Base-by-base conservation (phyloP, 2,329 filamentous ascomycete species). In the Lachnellula willkommii region DNA sequence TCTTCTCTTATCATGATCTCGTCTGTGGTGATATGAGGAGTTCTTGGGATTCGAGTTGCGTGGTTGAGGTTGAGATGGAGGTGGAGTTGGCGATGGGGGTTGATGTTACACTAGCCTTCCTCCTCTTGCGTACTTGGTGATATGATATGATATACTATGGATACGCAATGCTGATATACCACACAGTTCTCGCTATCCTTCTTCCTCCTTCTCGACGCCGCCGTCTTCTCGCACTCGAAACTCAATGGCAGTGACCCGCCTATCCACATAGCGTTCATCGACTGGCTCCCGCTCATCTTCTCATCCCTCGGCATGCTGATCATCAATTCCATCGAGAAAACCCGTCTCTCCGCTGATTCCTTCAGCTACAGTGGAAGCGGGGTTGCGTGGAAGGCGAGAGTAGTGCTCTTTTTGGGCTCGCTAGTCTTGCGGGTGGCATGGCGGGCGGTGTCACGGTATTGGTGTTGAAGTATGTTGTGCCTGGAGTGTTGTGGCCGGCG, bases 241-340 rank as follows among this genome's bases (percentile, higher is more conserved):
- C 74, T 73, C 61, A 87, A 87, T 74, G 79, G 76, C 57, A 84
- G 81, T 54, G 73, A 78, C 69, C 61, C 66, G 26, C 43, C 55
- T 37, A 73, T 81, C 56, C 83, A 87, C 73, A 76, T 88, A 66
- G 82, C 76, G 63, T 88, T 86, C 66, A 77, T 85, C 71, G 84
- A 87, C 78, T 87, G 84, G 84, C 79, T 87, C 61, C 83, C 84
- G 51, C 77, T 87, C 63, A 79, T 87, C 70, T 87, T 86, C 75
- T 82, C 79, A 62, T 78, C 79, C 60, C 75, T 87, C 60, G 84
- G 84, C 60, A 87, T 87, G 82, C 77, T 87, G 56, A 86, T 87
- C 70, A 87, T 87, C 76, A 87, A 87, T 76, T 82, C 78, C 63
- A 83, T 86, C 61, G 83, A 87, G 73, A 86, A 87, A 73, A 75